These are phyloP conservation scores for Mollisiaceae sp. DNA, from an alignment of 2,329 filamentous ascomycete species.

Conservation along the genomic window DNA sequence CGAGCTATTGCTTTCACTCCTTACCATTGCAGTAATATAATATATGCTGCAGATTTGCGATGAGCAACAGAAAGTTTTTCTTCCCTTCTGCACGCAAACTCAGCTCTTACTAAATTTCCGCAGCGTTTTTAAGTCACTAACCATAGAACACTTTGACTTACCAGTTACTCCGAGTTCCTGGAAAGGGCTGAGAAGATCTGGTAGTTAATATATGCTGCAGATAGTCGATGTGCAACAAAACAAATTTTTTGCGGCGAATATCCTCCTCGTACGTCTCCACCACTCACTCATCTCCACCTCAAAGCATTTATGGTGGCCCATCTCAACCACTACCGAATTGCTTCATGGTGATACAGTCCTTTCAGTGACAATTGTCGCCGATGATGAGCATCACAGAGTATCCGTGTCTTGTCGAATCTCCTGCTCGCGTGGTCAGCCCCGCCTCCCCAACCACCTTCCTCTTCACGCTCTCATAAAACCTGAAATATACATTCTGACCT, in stretches of 20 bases:
- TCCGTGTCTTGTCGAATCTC: neutral
- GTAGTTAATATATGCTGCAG: constrained; percentile 10
- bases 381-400: neutral
- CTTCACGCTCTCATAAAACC: neutral
- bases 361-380: neutral
- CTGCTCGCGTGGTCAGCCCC: neutral
- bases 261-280: neutral
- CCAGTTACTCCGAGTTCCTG: neutral
- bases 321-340: neutral
- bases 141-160: neutral
- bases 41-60: constrained; percentile 9
- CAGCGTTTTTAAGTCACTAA: neutral
- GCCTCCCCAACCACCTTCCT: neutral
- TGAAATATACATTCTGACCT: neutral
- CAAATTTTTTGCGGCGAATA: neutral
- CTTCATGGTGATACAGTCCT: neutral
- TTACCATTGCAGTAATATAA: neutral
- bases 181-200: neutral
- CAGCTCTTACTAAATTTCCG: neutral
- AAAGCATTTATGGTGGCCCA: neutral
- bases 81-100: neutral
- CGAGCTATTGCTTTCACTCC: neutral
- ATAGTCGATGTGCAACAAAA: constrained; percentile 10
- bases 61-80: neutral
- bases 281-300: neutral